Conservation (phyloP, 2,329 filamentous ascomycete species). For the Stemphylium vesicarium region DNA sequence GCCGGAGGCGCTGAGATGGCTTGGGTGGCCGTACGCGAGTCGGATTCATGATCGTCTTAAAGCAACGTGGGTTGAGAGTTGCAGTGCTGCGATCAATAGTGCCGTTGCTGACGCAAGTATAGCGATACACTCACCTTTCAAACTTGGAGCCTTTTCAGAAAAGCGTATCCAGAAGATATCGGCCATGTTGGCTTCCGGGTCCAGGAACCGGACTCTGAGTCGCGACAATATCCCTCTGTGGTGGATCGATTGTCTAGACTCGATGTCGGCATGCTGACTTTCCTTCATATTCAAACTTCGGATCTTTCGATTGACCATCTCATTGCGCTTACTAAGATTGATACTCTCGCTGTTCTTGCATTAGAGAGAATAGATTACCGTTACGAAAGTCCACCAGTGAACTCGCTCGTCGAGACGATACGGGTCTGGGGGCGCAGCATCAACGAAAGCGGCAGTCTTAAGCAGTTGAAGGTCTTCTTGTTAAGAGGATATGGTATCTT, state of each 20-base stretch:
- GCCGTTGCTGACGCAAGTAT: background rate
- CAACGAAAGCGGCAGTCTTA: slow-evolving; percentile 23
- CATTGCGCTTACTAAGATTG: slow-evolving; percentile 20
- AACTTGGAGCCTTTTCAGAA: slow-evolving; percentile 24
- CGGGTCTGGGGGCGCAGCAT: slow-evolving; percentile 29
- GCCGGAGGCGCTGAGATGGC: slow-evolving; percentile 23
- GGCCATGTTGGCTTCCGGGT: slow-evolving; percentile 19
- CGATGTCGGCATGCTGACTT: slow-evolving; percentile 19
- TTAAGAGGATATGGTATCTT: slow-evolving; percentile 17
- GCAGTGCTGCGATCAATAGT: background rate
- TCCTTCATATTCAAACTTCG: slow-evolving; percentile 24
- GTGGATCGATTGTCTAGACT: slow-evolving; percentile 19
- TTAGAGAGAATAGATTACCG: background rate
- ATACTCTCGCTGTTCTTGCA: slow-evolving; percentile 25
- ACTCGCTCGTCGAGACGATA: slow-evolving; percentile 10
- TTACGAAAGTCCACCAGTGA: background rate
- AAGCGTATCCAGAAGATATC: slow-evolving; percentile 26
- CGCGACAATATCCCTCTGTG: slow-evolving; percentile 21
- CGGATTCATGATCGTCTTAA: slow-evolving; percentile 24
- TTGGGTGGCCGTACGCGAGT: slow-evolving; percentile 26
- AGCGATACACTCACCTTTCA: slow-evolving; percentile 26
- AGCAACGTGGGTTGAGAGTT: slow-evolving; percentile 14
- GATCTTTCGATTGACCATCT: slow-evolving; percentile 20
- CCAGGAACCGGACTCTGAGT: background rate
- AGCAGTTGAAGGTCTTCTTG: slow-evolving; percentile 22